Evolutionary conservation across 768 basidiomycete genomes (phyloP).

Genomic region (Podaxis carcinomalis): DNA sequence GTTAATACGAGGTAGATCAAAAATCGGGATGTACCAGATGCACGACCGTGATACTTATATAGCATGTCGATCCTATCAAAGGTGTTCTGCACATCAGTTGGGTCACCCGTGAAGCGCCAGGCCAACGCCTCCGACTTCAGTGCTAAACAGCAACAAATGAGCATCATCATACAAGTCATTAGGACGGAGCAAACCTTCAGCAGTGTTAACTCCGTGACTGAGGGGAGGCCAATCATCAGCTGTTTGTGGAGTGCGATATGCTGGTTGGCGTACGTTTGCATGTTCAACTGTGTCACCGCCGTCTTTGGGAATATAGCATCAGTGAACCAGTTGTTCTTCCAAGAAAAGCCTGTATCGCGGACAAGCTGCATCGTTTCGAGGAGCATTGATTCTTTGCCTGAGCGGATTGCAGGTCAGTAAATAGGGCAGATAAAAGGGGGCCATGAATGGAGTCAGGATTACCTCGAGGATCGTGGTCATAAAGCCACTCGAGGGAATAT

Average conservation of each 20-base stretch:
- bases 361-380: constrained; percentile 39
- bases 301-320: constrained; percentile 30
- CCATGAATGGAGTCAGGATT: not conserved
- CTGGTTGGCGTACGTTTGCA: constrained; percentile 26
- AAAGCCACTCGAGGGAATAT: constrained; percentile 35
- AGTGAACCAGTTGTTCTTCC: constrained; percentile 38
- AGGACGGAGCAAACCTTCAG: constrained; percentile 21
- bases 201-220: constrained; percentile 40
- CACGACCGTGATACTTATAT: constrained; percentile 35
- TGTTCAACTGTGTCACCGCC: constrained; percentile 24
- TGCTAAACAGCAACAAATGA: constrained; percentile 17
- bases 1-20: not conserved
- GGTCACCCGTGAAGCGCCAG: constrained; percentile 36
- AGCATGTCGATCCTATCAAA: constrained; percentile 34
- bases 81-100: constrained; percentile 33
- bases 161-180: too few species aligned
- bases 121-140: constrained; percentile 39
- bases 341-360: constrained; percentile 33
- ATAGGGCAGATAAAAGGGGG: too few species aligned
- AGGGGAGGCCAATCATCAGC: not conserved
- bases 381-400: constrained; percentile 31
- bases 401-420: not conserved
- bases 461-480: constrained; percentile 37
- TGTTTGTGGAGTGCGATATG: not conserved
- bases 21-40: constrained; percentile 21